Evolutionary conservation across 495 filamentous ascomycete species (phyloP), one percentile per base, ranked within the genome.

Genomic region (Diplogelasinospora grovesii): DNA sequence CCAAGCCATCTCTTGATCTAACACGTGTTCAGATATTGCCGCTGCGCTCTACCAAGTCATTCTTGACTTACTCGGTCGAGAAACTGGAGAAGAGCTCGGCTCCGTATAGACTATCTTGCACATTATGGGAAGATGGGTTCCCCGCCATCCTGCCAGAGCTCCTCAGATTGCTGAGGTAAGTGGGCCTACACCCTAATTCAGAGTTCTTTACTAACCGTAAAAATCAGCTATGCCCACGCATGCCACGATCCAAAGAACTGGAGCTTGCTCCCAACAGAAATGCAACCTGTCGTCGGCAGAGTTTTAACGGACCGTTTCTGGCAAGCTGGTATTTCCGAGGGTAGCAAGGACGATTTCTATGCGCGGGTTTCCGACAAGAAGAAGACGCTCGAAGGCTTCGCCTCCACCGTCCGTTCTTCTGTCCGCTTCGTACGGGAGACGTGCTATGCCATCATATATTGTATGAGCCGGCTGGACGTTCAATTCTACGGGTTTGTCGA

Each of bases 251-350:
- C 88, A 0, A 59, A 66, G 15, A 92, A 87, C 50, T 99, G 92
- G 92, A 72, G 70, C 15, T 71, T 76, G 28, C 63, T 95, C n/a
- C 80, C 88, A 8, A 63, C 68, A 24, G 86, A 95, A 27, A 83
- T 90, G 74, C 81, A 74, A 41, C 65, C 70, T 8, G 78, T 95
- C 11, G 81, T 95, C 21, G 77, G 77, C 22, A 79, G 85, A 5
- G 86, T 96, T 32, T 66, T 99, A 13, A 94, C 88, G 1, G 92
- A 99, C 64, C 83, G 92, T 18, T 97, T 99, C 55, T 99, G 92
- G 92, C 92, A 99, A 73, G 85, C 90, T 11, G 92, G 92, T 11
- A 99, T 99, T 27, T 96, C 92, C 0, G 84, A 75, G 47, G 92
- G 94, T 19, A 96, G 84, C 49, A 83, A 88, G 50, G 92, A 97